Percentiles rank a stretch among this genome's conserved stretches.
Evolutionary conservation across 2,329 filamentous ascomycete species (phyloP).

Genomic region (Cordyceps fumosorosea): DNA sequence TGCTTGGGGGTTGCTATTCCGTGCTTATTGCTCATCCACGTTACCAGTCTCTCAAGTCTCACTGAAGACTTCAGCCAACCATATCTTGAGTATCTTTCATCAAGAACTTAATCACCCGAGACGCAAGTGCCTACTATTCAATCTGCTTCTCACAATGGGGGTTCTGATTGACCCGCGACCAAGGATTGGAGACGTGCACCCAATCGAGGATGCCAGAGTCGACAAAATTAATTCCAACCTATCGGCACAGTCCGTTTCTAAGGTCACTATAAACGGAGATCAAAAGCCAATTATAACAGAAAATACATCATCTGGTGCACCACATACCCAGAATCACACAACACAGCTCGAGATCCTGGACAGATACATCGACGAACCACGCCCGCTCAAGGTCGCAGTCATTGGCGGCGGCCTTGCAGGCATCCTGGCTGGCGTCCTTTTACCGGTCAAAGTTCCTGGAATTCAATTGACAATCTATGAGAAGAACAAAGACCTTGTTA

Average conservation of each 20-base stretch:
- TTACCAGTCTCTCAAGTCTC: neutral
- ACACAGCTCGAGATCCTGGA: slow-evolving; percentile 18
- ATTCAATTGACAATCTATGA: slow-evolving; percentile 61
- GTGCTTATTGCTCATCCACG: neutral
- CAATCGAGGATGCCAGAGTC: neutral
- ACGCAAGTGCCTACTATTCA: no score
- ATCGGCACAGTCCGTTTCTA: neutral
- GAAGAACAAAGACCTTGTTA: slow-evolving; percentile 60
- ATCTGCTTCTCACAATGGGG: neutral
- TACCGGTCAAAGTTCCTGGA: slow-evolving; percentile 62
- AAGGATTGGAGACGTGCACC: neutral
- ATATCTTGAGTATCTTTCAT: neutral
- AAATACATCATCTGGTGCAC: neutral
- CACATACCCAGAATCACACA: neutral
- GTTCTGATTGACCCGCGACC: neutral
- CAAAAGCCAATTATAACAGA: neutral
- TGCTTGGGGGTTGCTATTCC: slow-evolving; percentile 3
- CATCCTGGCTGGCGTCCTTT: slow-evolving; percentile 52
- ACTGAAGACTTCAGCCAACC: neutral
- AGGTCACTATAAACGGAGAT: neutral
- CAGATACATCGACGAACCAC: slow-evolving; percentile 29
- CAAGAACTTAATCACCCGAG: neutral
- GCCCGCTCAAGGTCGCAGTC: slow-evolving; percentile 27
- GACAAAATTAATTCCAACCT: neutral
- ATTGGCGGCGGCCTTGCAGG: slow-evolving; percentile 32